These are phyloP conservation scores for Phyllosticta paracitricarpa DNA, from an alignment of 2,329 filamentous ascomycete species.

Conservation along the genomic window DNA sequence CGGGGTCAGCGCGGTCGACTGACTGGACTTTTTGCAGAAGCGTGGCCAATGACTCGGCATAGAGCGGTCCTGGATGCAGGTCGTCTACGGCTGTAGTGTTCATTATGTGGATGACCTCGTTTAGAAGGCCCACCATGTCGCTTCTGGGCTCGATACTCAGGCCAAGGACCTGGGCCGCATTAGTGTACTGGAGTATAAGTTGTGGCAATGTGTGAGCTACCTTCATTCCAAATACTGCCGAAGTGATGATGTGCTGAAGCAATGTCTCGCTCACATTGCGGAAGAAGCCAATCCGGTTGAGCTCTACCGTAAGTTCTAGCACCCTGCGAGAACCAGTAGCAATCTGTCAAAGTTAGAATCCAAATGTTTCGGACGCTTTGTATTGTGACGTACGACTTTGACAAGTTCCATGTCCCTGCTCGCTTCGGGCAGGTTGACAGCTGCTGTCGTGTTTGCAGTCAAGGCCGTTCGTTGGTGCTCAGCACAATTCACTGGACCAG, in stretches of 20 bases:
- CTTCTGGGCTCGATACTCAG: conserved; percentile 1
- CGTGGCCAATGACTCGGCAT: background rate
- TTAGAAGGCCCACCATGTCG: conserved; percentile 1
- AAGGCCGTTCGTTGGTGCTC: background rate
- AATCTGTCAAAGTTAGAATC: background rate
- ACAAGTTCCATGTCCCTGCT: conserved; percentile 3
- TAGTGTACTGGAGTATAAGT: background rate
- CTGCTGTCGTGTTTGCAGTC: background rate
- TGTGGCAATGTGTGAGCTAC: background rate
- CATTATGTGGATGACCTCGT: conserved; percentile 5
- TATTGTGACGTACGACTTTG: background rate
- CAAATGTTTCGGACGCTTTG: too few species aligned
- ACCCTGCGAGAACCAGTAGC: background rate
- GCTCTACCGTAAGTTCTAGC: background rate
- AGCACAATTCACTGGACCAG: background rate
- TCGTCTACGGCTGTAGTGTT: conserved; percentile 2
- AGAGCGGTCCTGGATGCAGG: conserved; percentile 4
- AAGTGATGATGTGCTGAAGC: background rate
- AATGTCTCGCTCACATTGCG: background rate
- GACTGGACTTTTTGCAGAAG: conserved; percentile 3
- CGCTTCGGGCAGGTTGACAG: conserved; percentile 1
- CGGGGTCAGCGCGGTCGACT: background rate
- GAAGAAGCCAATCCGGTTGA: background rate
- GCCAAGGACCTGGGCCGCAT: background rate
- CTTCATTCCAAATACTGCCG: background rate